Conservation (phyloP, 768 basidiomycete genomes). For the Sporobolomyces pararoseus region DNA sequence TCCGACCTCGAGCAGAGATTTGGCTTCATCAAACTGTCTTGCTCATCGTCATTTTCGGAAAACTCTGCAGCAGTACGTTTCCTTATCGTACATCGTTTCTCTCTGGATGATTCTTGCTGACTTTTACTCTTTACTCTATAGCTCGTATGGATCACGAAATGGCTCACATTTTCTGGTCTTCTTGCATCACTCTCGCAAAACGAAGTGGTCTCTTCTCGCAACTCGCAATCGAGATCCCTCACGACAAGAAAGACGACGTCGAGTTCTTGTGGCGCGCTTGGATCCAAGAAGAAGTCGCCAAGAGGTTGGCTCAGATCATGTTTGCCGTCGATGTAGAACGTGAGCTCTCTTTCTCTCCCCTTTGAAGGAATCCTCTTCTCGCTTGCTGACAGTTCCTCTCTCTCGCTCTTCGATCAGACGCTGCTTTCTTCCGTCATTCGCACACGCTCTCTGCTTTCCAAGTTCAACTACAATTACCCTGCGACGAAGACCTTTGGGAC, state of each 20-base stretch:
- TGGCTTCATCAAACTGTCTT: slow-evolving; percentile 43
- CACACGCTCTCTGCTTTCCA: slow-evolving; percentile 46
- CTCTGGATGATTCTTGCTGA: background rate
- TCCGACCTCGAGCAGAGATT: slow-evolving; percentile 43
- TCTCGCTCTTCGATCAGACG: slow-evolving; percentile 57
- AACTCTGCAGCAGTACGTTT: slow-evolving; percentile 38
- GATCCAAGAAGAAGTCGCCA: slow-evolving; percentile 41
- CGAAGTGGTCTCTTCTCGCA: slow-evolving; percentile 41
- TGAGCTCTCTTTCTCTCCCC: background rate
- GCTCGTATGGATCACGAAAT: slow-evolving; percentile 42
- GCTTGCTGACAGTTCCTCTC: background rate
- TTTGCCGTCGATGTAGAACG: slow-evolving; percentile 43
- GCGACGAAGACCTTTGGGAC: slow-evolving; percentile 44
- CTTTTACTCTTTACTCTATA: background rate
- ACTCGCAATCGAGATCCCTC: slow-evolving; percentile 15
- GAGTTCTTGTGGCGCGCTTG: slow-evolving; percentile 36
- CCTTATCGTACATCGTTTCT: background rate
- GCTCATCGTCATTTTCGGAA: slow-evolving; percentile 39
- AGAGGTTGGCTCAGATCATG: slow-evolving; percentile 38
- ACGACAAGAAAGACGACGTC: slow-evolving; percentile 21
- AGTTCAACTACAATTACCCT: slow-evolving; percentile 42
- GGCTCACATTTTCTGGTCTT: slow-evolving; percentile 40
- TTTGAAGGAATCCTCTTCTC: background rate
- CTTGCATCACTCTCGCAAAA: slow-evolving; percentile 21
- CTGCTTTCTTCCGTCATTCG: slow-evolving; percentile 76